Evolutionary conservation across 306 rosid genomes (phyloP).

Genomic region (Mimosa pudica): DNA sequence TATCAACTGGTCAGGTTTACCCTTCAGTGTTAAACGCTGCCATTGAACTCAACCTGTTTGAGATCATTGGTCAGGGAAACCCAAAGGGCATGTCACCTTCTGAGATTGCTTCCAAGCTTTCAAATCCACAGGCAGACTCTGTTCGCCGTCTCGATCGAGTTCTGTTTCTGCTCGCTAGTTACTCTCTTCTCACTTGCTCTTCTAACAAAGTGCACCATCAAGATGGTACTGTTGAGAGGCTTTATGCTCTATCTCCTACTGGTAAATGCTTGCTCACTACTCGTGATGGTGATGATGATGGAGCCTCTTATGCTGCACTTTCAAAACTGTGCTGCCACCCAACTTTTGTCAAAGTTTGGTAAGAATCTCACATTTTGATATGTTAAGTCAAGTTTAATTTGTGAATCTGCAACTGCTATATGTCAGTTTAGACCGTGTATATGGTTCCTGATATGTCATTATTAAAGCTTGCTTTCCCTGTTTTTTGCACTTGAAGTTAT

Average conservation of each 20-base stretch:
- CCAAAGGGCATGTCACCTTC: conserved; percentile 9
- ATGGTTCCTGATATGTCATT: too few relatives aligned
- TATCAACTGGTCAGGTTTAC: not conserved
- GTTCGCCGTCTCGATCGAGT: not conserved
- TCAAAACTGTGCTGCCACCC: not conserved
- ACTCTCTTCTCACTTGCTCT: conserved; percentile 16
- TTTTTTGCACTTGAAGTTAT: too few relatives aligned
- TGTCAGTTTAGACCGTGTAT: too few relatives aligned
- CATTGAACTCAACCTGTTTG: conserved; percentile 22
- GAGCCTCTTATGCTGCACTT: not conserved
- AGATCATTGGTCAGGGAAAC: conserved; percentile 5
- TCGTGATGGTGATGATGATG: conserved; percentile 15
- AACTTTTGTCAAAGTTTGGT: not conserved
- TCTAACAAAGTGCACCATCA: not conserved
- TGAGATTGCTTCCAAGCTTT: conserved; percentile 29
- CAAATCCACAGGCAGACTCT: not conserved
- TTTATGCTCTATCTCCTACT: conserved; percentile 4
- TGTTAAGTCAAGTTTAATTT: too few relatives aligned
- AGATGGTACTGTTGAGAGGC: conserved; percentile 24
- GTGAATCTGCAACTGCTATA: too few relatives aligned
- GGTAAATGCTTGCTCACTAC: conserved; percentile 2
- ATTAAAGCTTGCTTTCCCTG: too few relatives aligned
- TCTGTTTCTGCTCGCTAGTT: conserved; percentile 7
- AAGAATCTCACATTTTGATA: not conserved
- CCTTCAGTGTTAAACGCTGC: conserved; percentile 20